Evolutionary conservation across 352 stramenopile species (phyloP), one percentile per base, ranked within the genome.

Genomic region (Phytophthora macrochlamydospora): DNA sequence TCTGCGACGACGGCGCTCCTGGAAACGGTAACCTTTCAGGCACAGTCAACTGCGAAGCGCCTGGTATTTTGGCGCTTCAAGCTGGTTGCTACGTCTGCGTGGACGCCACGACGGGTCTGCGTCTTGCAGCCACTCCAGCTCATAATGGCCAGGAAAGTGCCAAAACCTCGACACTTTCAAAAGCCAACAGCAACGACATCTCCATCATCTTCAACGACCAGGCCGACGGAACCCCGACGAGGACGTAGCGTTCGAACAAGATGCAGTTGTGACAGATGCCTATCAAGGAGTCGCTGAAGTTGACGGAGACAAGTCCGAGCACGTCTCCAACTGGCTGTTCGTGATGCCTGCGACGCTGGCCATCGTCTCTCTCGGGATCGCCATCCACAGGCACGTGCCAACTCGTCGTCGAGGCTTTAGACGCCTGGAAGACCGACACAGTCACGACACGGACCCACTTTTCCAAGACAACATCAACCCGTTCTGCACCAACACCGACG

Each of bases 401-500:
- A 4, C 37, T 44, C 45, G 52, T 28, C 58, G 57, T 52, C 65
- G 33, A 18, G 51, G 75, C 31, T 88, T 90, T 48, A 48, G 89
- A 51, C 65, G 59, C 4, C 46, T 91, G 13, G 56, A 82, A 7
- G 74, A 78, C 48, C 55, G 63, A 0, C 64, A 76, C 2, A 62
- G 35, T 9, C 52, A 74, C 42, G 43, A 58, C 2, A 1, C 11
- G 0, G 52, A 18, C 28, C 8, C n/a, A n/a, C 7, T 67, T 1
- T 69, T 56, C 32, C 60, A 71, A n/a, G 81, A 91, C n/a, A 74
- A 92, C 61, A 89, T 93, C 66, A 93, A 93, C 59, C 83, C 82
- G 24, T 93, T 93, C 62, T 93, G 85, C 53, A 62, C 57, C 0
- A 69, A 48, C 18, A 24, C 18, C 29, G 74, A 62, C 14, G 66